phyloP scores from a whole-genome alignment of 2,329 filamentous ascomycete genomes.

The Macroventuria anomochaeta region DNA sequence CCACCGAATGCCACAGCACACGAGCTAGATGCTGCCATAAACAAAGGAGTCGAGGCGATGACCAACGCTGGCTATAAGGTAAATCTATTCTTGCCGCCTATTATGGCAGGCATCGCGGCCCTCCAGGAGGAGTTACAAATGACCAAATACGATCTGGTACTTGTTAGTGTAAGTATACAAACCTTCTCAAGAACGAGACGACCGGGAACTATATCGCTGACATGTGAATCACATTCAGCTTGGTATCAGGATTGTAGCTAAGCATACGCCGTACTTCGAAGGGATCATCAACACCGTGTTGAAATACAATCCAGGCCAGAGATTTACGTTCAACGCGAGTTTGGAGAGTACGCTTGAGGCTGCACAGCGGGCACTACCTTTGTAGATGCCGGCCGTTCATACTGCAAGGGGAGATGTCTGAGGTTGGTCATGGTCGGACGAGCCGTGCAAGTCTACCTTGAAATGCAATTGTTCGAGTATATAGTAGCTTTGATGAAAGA shows the following conservation, averaged over 20 bases:
- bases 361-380: constrained; percentile 2
- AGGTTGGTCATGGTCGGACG: not conserved
- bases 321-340: constrained; percentile 7
- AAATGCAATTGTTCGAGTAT: no score
- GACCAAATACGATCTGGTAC: constrained; percentile 1
- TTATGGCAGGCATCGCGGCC: constrained; percentile 2
- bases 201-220: not conserved
- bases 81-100: not conserved
- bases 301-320: constrained; percentile 7
- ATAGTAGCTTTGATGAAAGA: no score
- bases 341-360: constrained; percentile 4
- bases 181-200: not conserved
- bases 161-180: not conserved
- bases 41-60: not conserved
- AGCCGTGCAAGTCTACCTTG: not conserved
- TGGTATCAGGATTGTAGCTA: not conserved
- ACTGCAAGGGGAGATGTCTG: no score
- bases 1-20: not conserved
- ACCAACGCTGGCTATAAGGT: constrained; percentile 3
- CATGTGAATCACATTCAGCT: not conserved
- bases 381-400: not conserved
- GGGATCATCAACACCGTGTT: constrained; percentile 3
- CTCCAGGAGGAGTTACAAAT: not conserved
- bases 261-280: constrained; percentile 11
- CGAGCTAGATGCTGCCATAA: not conserved